Base-by-base conservation (phyloP, 2,329 filamentous ascomycete species). In the Graphium sp. region DNA sequence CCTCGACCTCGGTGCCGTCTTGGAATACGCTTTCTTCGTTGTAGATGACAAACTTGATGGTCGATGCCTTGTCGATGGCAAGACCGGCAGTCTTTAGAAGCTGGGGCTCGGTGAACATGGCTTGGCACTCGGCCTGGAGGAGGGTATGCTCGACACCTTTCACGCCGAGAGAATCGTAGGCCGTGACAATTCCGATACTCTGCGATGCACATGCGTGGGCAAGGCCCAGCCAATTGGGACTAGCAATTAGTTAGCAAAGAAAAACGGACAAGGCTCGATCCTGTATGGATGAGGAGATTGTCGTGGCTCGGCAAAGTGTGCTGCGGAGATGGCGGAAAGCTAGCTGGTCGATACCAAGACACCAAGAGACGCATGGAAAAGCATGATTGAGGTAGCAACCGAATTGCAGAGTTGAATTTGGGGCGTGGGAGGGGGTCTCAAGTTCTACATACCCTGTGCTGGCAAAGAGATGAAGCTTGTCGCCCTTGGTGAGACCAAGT, bases 91-190 rank as follows among this genome's bases (percentile, higher is more conserved):
- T 67, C 46, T 68, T 65, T 35, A 78, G 56, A 28, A 93, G 71
- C 41, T 80, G 72, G 7, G 85, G 78, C 47, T 94, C 85, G 36
- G 83, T 66, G 55, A 85, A 93, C 60, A 94, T 87, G 50, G 76
- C 75, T 42, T 73, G 73, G 29, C 82, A 77, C 36, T 73, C 62
- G 30, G 83, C 89, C 55, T 92, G 80, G 14, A 74, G 62, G 37
- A 94, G 67, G 4, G 84, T 91, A 58, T 92, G 84, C 56, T 77
- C 73, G 37, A 94, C 67, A 26, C 84, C 85, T 36, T 75, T 72
- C 43, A 82, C 69, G 30, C 85, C 85, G 24, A 94, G 74, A 18
- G 84, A 92, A 51, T 94, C 85, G 53, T 94, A 94, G 28, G 85
- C 84, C 25, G 87, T 95, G 28, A 94, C 87, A 39, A 94, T 85